Evolutionary conservation across 805 yeast genomes (phyloP).

Genomic region (Candida pseudofarinosa): DNA sequence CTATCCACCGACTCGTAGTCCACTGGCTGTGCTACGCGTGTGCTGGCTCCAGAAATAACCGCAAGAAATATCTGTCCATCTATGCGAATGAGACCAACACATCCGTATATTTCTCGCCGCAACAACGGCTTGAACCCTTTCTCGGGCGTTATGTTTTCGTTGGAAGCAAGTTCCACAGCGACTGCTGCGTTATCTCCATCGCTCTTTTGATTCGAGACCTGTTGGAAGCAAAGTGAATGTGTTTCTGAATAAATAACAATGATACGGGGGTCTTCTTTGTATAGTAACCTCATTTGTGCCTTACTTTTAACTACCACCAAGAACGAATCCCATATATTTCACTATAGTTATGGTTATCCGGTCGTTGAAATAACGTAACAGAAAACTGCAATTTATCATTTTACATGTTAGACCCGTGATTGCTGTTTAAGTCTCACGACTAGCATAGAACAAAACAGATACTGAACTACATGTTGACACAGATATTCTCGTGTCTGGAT

Average conservation of each 20-base stretch:
- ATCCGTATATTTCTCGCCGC: constrained; percentile 50
- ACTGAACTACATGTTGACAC: too few relatives aligned
- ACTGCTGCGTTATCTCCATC: constrained; percentile 26
- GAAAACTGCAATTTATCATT: not conserved
- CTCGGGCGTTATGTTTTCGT: constrained; percentile 31
- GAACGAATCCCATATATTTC: not conserved
- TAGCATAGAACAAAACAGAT: not conserved
- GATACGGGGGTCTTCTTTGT: constrained; percentile 29
- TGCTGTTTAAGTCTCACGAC: not conserved
- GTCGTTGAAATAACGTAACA: not conserved
- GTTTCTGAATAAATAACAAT: constrained; percentile 27
- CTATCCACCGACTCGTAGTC: constrained; percentile 75
- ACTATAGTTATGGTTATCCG: not conserved
- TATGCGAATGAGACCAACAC: constrained; percentile 76
- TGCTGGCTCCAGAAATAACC: constrained; percentile 64
- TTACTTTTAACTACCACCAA: not conserved
- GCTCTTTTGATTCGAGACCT: constrained; percentile 13
- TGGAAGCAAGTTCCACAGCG: constrained; percentile 45
- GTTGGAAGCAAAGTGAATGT: constrained; percentile 25
- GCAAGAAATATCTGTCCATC: constrained; percentile 68
- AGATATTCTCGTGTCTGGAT: too few relatives aligned
- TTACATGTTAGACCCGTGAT: not conserved
- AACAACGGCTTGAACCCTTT: constrained; percentile 36
- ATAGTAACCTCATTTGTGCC: constrained; percentile 24
- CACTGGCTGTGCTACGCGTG: constrained; percentile 78